These are phyloP conservation scores for Camelina neglecta DNA, from an alignment of 345 rosid species.

Conservation along the genomic window DNA sequence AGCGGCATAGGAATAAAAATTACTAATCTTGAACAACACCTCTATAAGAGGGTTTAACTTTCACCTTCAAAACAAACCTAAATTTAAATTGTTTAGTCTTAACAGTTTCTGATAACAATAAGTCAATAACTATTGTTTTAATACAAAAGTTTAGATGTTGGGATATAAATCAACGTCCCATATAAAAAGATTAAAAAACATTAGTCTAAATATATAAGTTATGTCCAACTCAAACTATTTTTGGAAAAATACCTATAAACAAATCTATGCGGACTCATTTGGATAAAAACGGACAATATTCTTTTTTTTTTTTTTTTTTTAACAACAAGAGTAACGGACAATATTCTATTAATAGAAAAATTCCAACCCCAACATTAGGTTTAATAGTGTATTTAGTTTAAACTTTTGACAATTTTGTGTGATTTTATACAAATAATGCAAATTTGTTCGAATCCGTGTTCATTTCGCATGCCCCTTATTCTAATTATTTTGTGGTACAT, in stretches of 20 bases:
- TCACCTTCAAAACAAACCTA: neutral
- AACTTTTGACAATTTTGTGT: neutral
- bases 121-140: neutral
- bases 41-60: neutral
- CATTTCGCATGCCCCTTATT: neutral
- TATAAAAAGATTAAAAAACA: too few relatives aligned
- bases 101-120: neutral
- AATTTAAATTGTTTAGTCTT: neutral
- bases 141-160: neutral
- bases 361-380: neutral
- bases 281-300: too few relatives aligned
- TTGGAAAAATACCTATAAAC: too few relatives aligned
- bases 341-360: too few relatives aligned
- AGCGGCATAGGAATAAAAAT: neutral
- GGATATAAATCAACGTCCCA: too few relatives aligned
- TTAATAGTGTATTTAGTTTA: neutral
- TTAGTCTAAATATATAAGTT: too few relatives aligned
- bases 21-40: neutral
- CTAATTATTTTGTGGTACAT: neutral
- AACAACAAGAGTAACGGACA: too few relatives aligned
- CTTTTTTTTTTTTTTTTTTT: too few relatives aligned
- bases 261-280: too few relatives aligned
- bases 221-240: too few relatives aligned
- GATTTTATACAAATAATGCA: neutral
- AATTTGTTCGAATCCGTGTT: neutral